phyloP scores from a whole-genome alignment of 2,329 filamentous ascomycete species.

The Aspergillus phoenicis region DNA sequence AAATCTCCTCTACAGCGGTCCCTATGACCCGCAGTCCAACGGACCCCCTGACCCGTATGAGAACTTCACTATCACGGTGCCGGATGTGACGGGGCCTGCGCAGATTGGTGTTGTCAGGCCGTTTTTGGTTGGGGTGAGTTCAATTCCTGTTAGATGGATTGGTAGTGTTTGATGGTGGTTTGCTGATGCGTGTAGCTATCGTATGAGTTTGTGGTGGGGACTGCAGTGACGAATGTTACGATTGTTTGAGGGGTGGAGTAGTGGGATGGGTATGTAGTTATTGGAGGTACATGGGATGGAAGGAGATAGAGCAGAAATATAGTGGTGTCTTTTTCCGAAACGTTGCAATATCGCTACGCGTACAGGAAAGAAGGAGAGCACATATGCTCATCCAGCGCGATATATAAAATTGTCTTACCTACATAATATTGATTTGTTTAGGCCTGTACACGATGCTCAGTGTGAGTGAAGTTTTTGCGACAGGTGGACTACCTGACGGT shows the following conservation, averaged over 20 bases:
- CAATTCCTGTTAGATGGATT: accelerated
- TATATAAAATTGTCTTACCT: no score
- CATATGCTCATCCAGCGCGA: no score
- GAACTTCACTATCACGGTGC: slow-evolving; percentile 1
- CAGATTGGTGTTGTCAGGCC: background rate
- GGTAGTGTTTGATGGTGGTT: background rate
- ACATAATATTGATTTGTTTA: no score
- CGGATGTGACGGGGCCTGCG: background rate
- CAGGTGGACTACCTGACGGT: no score
- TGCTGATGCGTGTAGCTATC: background rate
- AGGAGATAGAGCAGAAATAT: background rate
- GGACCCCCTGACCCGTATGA: background rate
- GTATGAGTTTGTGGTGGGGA: background rate
- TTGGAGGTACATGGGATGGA: background rate
- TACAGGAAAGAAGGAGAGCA: no score
- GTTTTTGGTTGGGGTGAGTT: slow-evolving; percentile 2
- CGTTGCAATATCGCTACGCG: no score
- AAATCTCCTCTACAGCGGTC: background rate
- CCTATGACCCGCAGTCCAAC: background rate
- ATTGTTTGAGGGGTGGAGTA: background rate
- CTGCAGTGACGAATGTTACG: background rate
- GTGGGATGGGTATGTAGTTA: no score
- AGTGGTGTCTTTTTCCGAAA: no score
- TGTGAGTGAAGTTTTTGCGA: no score
- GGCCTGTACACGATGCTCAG: no score